phyloP scores from a whole-genome alignment of 768 basidiomycete genomes.

The Agaricus blazei region DNA sequence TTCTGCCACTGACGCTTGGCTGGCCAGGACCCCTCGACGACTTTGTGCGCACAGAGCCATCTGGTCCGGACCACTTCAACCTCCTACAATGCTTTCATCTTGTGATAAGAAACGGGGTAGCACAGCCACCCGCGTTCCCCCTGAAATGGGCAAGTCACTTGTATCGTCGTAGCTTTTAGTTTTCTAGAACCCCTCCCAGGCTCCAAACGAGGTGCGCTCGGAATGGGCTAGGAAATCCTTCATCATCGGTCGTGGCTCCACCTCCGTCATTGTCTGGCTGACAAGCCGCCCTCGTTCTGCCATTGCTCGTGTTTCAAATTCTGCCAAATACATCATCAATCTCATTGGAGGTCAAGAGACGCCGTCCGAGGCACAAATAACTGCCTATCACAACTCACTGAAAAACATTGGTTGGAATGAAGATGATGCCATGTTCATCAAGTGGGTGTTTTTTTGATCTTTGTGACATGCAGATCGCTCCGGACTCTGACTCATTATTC shows the following conservation, averaged over 20 bases:
- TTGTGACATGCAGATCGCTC: neutral
- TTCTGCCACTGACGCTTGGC: neutral
- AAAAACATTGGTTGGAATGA: neutral
- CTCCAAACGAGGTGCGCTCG: neutral
- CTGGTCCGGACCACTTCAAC: neutral
- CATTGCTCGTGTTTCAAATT: neutral
- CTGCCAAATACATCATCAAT: neutral
- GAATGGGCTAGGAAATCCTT: neutral
- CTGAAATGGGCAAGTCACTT: neutral
- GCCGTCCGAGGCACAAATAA: neutral
- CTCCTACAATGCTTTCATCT: neutral
- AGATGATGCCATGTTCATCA: neutral
- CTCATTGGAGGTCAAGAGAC: neutral
- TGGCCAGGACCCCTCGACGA: neutral
- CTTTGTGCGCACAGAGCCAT: neutral
- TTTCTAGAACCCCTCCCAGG: neutral
- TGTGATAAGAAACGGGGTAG: neutral
- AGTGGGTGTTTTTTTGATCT: neutral
- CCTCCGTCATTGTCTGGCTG: neutral
- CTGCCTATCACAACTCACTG: neutral
- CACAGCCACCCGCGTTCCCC: neutral
- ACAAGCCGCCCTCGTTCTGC: neutral
- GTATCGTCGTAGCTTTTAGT: neutral
- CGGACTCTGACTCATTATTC: too few relatives aligned
- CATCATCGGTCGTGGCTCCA: neutral